phyloP scores from a whole-genome alignment of 768 basidiomycete species.

The Daedaleopsis sinensis region DNA sequence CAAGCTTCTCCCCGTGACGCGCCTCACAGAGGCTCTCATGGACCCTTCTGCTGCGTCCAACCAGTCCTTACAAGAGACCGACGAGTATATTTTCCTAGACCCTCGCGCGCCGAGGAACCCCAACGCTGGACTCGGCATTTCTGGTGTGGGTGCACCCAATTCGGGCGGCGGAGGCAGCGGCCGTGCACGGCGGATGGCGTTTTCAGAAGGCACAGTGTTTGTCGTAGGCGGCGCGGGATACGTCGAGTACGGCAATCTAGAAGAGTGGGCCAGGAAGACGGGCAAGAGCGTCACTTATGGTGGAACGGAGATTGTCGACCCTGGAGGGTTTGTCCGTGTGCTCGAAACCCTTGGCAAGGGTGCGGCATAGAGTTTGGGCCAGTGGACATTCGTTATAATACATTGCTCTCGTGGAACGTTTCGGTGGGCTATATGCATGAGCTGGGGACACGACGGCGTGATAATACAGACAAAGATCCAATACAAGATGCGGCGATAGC shows the following conservation, averaged over 20 bases:
- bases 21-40: constrained; percentile 95
- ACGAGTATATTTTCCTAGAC: constrained; percentile 94
- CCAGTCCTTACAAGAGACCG: constrained; percentile 93
- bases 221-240: constrained; percentile 96
- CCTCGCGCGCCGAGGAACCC: constrained; percentile 73
- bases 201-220: constrained; percentile 88
- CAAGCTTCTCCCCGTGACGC: constrained; percentile 90
- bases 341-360: constrained; percentile 65
- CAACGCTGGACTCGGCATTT: constrained; percentile 47
- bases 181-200: constrained; percentile 69
- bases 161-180: constrained; percentile 36
- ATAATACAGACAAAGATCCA: constrained; percentile 4
- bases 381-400: not conserved
- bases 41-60: constrained; percentile 94
- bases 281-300: constrained; percentile 92
- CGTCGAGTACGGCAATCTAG: constrained; percentile 95
- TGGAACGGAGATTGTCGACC: constrained; percentile 93
- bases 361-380: constrained; percentile 1
- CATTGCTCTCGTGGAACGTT: not conserved
- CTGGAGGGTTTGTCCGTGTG: constrained; percentile 77
- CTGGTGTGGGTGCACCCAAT: constrained; percentile 42
- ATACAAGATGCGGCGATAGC: not conserved
- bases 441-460: not conserved
- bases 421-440: not conserved
- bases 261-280: constrained; percentile 86